Percentiles rank a stretch among this genome's conserved stretches.
Conservation (phyloP, 106 monocot genomes). For the Narthecium ossifragum region DNA sequence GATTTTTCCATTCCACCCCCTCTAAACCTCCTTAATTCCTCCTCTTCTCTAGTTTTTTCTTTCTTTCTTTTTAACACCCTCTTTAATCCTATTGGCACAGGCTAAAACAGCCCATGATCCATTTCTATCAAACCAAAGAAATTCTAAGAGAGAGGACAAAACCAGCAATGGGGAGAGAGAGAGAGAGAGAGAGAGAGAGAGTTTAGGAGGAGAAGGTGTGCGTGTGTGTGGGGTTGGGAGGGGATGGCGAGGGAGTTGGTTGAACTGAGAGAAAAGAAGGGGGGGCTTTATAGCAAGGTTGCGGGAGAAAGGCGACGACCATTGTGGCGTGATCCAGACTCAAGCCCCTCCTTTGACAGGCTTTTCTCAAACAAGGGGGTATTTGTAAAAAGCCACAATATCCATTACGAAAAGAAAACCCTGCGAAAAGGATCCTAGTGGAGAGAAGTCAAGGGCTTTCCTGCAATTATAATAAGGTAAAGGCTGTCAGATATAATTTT, state of each 20-base stretch:
- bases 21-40: too few species aligned
- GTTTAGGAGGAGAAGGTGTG: slow-evolving; percentile 1
- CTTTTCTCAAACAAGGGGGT: slow-evolving; percentile 7
- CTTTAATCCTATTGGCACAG: not conserved
- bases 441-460: too few species aligned
- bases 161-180: too few species aligned
- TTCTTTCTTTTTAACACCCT: not conserved
- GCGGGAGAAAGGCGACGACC: slow-evolving; percentile 15
- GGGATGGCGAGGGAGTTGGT: not conserved
- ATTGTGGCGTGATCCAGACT: slow-evolving; percentile 29
- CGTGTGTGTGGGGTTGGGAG: not conserved
- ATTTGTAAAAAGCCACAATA: too few species aligned
- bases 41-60: slow-evolving; percentile 30
- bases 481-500: too few species aligned
- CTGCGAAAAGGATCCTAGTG: too few species aligned
- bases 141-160: too few species aligned
- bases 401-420: too few species aligned
- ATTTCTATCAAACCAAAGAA: too few species aligned
- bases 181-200: too few species aligned
- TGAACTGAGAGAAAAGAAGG: not conserved
- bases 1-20: slow-evolving; percentile 32
- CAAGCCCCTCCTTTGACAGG: slow-evolving; percentile 13
- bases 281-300: slow-evolving; percentile 20
- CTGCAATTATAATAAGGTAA: too few species aligned
- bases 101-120: not conserved